Evolutionary conservation across 1,284 basidiomycete genomes (phyloP), one percentile per base, ranked within the genome.

Genomic region (Phlebopus sp.): DNA sequence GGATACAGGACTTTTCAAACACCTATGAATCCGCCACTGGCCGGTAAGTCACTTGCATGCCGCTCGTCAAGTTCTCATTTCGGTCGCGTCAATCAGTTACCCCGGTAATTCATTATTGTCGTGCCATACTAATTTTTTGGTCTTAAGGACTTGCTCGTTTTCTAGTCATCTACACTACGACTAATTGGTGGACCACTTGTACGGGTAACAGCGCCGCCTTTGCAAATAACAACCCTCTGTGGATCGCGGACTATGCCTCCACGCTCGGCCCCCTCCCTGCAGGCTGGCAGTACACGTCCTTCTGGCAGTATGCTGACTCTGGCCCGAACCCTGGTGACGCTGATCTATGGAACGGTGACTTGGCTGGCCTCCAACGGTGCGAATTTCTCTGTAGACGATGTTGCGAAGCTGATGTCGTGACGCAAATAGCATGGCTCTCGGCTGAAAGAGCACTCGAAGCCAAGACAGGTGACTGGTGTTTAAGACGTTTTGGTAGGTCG

Each of bases 151-250:
- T 10, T 19, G 2, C 14, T 46, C 14, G 1, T n/a, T n/a, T n/a
- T 17, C 10, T 30, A 70, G 78, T 79, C 38, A 82, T 86, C 46
- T 86, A 86, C 58, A 79, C 77, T 23, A 81, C 75, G 1, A 79
- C 81, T 1, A 72, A 77, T 56, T 86, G 82, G 84, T 87, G 83
- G 84, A 78, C 56, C 29, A 73, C 73, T 15, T 87, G 84, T 64
- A 84, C 83, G 2, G 77, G 79, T 7, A 77, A 81, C 62, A 77
- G 72, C 49, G 66, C 70, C 25, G 61, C 68, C 23, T 83, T 84
- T 55, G 74, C 61, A 10, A 46, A 58, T 7, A 73, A 69, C 46
- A 78, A 77, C 59, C 79, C 82, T 1, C 67, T 87, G 0, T 83
- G 79, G 76, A 70, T 85, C 32, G 83, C 84, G 0, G 66, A 69